These are phyloP conservation scores for Xylaria hypoxylon DNA, from an alignment of 2,329 filamentous ascomycete genomes.

Conservation along the genomic window DNA sequence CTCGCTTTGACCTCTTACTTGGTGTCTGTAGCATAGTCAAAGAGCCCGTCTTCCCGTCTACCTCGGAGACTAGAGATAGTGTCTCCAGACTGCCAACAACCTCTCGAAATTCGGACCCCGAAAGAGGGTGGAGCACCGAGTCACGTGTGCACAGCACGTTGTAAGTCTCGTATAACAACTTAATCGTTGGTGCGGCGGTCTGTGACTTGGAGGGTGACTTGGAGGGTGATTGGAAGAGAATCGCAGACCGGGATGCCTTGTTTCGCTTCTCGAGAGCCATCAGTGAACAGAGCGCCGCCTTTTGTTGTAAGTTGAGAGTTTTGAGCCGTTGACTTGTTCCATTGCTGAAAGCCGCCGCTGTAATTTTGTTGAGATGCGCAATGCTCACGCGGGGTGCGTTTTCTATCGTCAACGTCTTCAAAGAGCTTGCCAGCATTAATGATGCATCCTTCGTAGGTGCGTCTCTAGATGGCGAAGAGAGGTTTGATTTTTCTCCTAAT, in stretches of 20 bases:
- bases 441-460: slow-evolving; percentile 57
- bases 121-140: slow-evolving; percentile 88
- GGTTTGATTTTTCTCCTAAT: slow-evolving; percentile 83
- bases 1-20: slow-evolving; percentile 73
- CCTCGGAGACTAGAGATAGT: slow-evolving; percentile 79
- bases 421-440: slow-evolving; percentile 63
- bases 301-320: slow-evolving; percentile 93
- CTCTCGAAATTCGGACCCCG: slow-evolving; percentile 92
- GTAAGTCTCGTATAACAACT: slow-evolving; percentile 86
- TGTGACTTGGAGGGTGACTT: slow-evolving; percentile 72
- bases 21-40: slow-evolving; percentile 75
- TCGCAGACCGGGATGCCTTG: slow-evolving; percentile 60
- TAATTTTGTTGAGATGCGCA: slow-evolving; percentile 90
- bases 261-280: slow-evolving; percentile 86
- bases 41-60: slow-evolving; percentile 76
- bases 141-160: slow-evolving; percentile 84
- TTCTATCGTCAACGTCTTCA: slow-evolving; percentile 74
- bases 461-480: slow-evolving; percentile 65
- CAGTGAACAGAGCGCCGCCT: slow-evolving; percentile 90
- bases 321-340: slow-evolving; percentile 86
- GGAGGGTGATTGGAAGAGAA: slow-evolving; percentile 65
- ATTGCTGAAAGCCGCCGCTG: slow-evolving; percentile 89
- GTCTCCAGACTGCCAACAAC: slow-evolving; percentile 92
- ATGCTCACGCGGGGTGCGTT: slow-evolving; percentile 91
- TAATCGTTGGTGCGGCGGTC: slow-evolving; percentile 79